Conservation (phyloP, 2,329 filamentous ascomycete genomes). For the Aspergillus arachidicola region DNA sequence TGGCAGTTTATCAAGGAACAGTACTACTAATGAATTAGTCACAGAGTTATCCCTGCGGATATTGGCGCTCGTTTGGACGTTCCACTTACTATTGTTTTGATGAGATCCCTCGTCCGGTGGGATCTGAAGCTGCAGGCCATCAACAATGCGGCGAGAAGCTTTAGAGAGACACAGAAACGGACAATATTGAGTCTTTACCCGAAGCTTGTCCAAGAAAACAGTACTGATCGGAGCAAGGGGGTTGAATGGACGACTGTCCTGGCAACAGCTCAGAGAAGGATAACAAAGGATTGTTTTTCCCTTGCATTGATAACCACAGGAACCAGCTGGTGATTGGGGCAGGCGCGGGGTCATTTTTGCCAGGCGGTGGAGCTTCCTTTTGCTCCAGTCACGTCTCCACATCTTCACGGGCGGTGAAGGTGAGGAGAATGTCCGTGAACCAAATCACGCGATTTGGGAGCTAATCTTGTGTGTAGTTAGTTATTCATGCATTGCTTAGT, state of each 20-base stretch:
- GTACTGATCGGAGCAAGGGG: background rate
- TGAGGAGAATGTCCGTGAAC: background rate
- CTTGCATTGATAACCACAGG: slow-evolving; percentile 9
- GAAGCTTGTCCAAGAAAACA: background rate
- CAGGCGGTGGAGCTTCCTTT: slow-evolving; percentile 27
- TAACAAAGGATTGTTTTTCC: slow-evolving; percentile 11
- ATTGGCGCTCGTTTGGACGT: background rate
- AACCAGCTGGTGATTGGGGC: slow-evolving; percentile 22
- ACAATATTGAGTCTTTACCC: background rate
- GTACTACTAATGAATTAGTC: slow-evolving; percentile 11
- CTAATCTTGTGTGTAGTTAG: too few species aligned
- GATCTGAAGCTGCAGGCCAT: slow-evolving; percentile 2
- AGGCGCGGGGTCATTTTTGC: slow-evolving; percentile 37
- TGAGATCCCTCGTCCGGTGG: slow-evolving; percentile 12
- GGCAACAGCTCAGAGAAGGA: slow-evolving; percentile 3
- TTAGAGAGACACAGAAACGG: background rate
- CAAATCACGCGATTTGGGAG: background rate
- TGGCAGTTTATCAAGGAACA: slow-evolving; percentile 6
- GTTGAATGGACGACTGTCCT: background rate
- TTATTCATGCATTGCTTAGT: too few species aligned
- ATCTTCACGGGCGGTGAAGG: slow-evolving; percentile 15
- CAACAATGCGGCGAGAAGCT: slow-evolving; percentile 1
- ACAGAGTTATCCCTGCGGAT: background rate
- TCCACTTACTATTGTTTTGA: slow-evolving; percentile 21
- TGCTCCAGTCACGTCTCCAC: slow-evolving; percentile 1